Evolutionary conservation across 345 rosid genomes (phyloP).

Genomic region (Camelina sativa): DNA sequence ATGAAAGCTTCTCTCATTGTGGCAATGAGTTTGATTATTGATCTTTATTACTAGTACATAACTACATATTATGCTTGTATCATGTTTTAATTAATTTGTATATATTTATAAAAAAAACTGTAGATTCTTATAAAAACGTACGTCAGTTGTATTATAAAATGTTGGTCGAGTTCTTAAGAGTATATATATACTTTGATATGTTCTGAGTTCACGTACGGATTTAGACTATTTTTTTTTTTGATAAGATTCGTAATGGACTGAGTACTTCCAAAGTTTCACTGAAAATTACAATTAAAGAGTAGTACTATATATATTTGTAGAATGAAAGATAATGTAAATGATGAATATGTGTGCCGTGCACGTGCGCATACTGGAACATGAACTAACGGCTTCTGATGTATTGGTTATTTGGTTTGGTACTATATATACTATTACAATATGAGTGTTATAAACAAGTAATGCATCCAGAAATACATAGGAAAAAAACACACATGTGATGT

Average conservation of each 20-base stretch:
- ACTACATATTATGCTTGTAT: too few species aligned
- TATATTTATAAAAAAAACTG: too few species aligned
- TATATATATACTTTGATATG: neutral
- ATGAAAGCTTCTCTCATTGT: constrained; percentile 7
- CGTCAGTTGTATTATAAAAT: neutral
- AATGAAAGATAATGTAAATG: constrained; percentile 5
- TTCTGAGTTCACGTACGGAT: neutral
- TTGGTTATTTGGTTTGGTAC: neutral
- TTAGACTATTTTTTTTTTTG: neutral
- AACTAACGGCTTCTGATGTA: constrained; percentile 46
- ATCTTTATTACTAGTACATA: neutral
- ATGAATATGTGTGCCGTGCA: constrained; percentile 34
- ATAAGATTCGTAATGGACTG: constrained; percentile 32
- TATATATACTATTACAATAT: constrained; percentile 1
- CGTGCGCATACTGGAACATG: constrained; percentile 38
- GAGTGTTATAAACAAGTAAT: neutral
- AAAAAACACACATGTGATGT: neutral
- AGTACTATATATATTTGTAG: constrained; percentile 13
- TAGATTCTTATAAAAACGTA: too few species aligned
- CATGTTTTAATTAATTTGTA: too few species aligned
- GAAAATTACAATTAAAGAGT: constrained; percentile 26
- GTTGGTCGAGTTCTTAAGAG: neutral
- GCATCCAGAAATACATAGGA: neutral
- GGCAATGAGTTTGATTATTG: neutral
- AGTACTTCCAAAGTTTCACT: constrained; percentile 39